phyloP scores from a whole-genome alignment of 805 yeast genomes.

The Ogataea methanolica region DNA sequence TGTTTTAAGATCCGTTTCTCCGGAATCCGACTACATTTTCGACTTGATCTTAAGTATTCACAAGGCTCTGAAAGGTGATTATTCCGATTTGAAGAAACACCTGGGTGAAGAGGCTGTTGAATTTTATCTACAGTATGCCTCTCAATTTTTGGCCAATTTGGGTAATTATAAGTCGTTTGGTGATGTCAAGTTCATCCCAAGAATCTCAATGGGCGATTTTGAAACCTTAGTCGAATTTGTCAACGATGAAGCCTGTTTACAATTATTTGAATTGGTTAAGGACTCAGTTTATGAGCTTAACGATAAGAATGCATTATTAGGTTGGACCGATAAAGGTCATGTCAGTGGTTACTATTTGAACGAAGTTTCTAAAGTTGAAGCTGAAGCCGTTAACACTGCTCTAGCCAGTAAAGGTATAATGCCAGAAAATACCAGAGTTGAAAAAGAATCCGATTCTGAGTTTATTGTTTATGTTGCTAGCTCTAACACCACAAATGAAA shows the following conservation, averaged over 20 bases:
- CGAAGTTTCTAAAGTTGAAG: slow-evolving; percentile 52
- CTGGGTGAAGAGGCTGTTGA: slow-evolving; percentile 35
- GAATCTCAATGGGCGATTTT: slow-evolving; percentile 44
- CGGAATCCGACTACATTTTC: slow-evolving; percentile 71
- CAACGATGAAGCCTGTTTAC: slow-evolving; percentile 30
- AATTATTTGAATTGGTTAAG: slow-evolving; percentile 39
- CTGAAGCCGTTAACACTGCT: slow-evolving; percentile 61
- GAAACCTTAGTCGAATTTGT: slow-evolving; percentile 41
- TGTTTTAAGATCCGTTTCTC: slow-evolving; percentile 75
- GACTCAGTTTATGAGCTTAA: slow-evolving; percentile 46
- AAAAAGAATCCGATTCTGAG: slow-evolving; percentile 42
- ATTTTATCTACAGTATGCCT: slow-evolving; percentile 64
- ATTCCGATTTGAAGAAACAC: slow-evolving; percentile 30
- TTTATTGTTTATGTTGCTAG: slow-evolving; percentile 70
- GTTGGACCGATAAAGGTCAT: slow-evolving; percentile 77
- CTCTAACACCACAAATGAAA: slow-evolving; percentile 42
- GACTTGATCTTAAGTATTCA: slow-evolving; percentile 66
- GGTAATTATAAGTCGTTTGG: slow-evolving; percentile 88
- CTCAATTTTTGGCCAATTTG: slow-evolving; percentile 68
- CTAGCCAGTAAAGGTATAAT: slow-evolving; percentile 58
- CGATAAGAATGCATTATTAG: slow-evolving; percentile 53
- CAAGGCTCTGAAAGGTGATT: slow-evolving; percentile 43
- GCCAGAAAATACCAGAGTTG: slow-evolving; percentile 79
- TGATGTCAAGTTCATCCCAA: slow-evolving; percentile 80
- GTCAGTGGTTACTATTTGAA: slow-evolving; percentile 68